phyloP scores from a whole-genome alignment of 768 basidiomycete genomes.

The Termitomyces bulborhizus region DNA sequence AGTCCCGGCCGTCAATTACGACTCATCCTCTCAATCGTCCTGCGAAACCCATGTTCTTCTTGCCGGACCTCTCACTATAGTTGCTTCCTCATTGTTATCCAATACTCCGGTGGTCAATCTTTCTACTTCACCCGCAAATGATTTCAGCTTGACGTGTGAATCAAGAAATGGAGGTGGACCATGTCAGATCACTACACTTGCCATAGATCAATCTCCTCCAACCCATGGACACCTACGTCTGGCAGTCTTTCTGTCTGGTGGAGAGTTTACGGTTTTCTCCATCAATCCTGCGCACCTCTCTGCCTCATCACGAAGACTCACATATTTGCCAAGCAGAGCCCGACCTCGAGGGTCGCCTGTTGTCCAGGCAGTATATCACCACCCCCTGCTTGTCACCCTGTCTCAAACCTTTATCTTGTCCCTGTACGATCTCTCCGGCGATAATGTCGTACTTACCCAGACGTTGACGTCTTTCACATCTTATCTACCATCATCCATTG shows the following conservation, averaged over 20 bases:
- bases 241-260: slow-evolving; percentile 58
- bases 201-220: slow-evolving; percentile 71
- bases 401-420: slow-evolving; percentile 62
- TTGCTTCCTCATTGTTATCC: slow-evolving; percentile 40
- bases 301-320: slow-evolving; percentile 34
- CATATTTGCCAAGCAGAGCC: slow-evolving; percentile 41
- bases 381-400: slow-evolving; percentile 70
- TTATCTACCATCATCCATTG: slow-evolving; percentile 73
- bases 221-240: slow-evolving; percentile 37
- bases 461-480: slow-evolving; percentile 74
- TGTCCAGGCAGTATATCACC: slow-evolving; percentile 67
- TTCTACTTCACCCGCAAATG: slow-evolving; percentile 24
- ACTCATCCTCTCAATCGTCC: slow-evolving; percentile 3
- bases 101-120: slow-evolving; percentile 31
- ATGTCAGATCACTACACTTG: slow-evolving; percentile 54
- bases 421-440: slow-evolving; percentile 62
- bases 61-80: slow-evolving; percentile 54
- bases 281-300: slow-evolving; percentile 41
- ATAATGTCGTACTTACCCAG: slow-evolving; percentile 49
- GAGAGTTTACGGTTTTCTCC: slow-evolving; percentile 58
- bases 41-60: slow-evolving; percentile 42
- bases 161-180: slow-evolving; percentile 24
- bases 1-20: neutral
- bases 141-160: slow-evolving; percentile 37
- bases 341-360: slow-evolving; percentile 38